phyloP scores from a whole-genome alignment of 1,139 yeast species.

The Yamadazyma kanchanaburiensis region DNA sequence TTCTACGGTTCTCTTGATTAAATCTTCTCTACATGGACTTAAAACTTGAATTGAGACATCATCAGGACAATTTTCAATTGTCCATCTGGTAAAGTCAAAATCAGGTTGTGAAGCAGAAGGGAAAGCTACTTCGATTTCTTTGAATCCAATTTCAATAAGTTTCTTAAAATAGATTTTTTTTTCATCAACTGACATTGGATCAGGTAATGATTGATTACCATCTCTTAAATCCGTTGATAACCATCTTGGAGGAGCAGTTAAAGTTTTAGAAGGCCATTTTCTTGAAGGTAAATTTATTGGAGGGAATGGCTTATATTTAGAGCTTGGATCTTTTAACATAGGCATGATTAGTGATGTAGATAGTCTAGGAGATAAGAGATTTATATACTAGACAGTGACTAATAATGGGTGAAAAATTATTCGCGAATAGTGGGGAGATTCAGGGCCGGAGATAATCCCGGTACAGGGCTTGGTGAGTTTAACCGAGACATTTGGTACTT shows the following conservation, averaged over 20 bases:
- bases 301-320: slow-evolving; percentile 36
- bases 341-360: too few relatives aligned
- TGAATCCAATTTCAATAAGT: slow-evolving; percentile 44
- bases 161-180: slow-evolving; percentile 45
- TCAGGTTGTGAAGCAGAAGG: slow-evolving; percentile 50
- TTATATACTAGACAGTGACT: too few relatives aligned
- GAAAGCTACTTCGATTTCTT: slow-evolving; percentile 48
- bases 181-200: slow-evolving; percentile 46
- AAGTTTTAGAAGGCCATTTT: slow-evolving; percentile 40
- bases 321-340: slow-evolving; percentile 43
- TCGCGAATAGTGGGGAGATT: too few relatives aligned
- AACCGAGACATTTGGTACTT: too few relatives aligned
- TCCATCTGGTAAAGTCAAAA: slow-evolving; percentile 47
- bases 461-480: too few relatives aligned
- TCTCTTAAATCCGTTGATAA: slow-evolving; percentile 49
- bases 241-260: slow-evolving; percentile 47
- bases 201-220: slow-evolving; percentile 49
- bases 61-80: slow-evolving; percentile 45
- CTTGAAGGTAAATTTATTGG: slow-evolving; percentile 37
- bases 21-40: slow-evolving; percentile 45
- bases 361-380: too few relatives aligned
- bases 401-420: too few relatives aligned
- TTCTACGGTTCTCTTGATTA: slow-evolving; percentile 44
- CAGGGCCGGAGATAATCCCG: too few relatives aligned
- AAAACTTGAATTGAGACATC: slow-evolving; percentile 47